phyloP scores from a whole-genome alignment of 345 rosid genomes.

The Acer saccharum region DNA sequence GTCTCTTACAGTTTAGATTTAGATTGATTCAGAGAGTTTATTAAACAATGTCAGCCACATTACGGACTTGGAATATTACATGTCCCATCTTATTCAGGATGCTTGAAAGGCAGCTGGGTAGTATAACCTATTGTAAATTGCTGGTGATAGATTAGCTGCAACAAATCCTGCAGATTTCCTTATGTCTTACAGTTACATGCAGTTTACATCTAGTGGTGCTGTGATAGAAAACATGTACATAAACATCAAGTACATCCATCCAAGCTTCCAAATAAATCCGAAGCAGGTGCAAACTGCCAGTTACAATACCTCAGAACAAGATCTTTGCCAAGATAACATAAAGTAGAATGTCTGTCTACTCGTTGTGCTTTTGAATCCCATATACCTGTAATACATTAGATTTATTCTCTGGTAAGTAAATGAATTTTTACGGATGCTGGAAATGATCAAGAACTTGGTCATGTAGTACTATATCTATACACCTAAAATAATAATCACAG shows the following conservation, averaged over 20 bases:
- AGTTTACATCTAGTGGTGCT: neutral
- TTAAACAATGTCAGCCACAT: too few relatives aligned
- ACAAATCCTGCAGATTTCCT: too few relatives aligned
- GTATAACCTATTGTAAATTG: too few relatives aligned
- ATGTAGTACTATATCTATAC: neutral
- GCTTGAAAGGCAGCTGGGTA: too few relatives aligned
- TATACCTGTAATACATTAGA: slow-evolving; percentile 41
- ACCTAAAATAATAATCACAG: neutral
- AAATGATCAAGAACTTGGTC: neutral
- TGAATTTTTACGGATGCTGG: neutral
- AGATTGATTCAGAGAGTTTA: too few relatives aligned
- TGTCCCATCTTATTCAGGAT: too few relatives aligned
- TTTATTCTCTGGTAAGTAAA: neutral
- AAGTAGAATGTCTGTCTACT: slow-evolving; percentile 61
- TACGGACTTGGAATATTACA: too few relatives aligned
- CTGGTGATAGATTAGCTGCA: too few relatives aligned
- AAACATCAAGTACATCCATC: neutral
- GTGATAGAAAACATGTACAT: neutral
- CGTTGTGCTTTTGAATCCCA: slow-evolving; percentile 68
- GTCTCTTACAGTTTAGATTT: too few relatives aligned
- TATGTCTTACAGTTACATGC: too few relatives aligned
- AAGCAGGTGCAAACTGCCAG: slow-evolving; percentile 55
- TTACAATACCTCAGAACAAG: slow-evolving; percentile 53
- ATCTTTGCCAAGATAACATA: slow-evolving; percentile 72
- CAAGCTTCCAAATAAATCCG: slow-evolving; percentile 77